Evolutionary conservation across 768 basidiomycete species (phyloP), one percentile per base, ranked within the genome.

Genomic region (Russula abietina): DNA sequence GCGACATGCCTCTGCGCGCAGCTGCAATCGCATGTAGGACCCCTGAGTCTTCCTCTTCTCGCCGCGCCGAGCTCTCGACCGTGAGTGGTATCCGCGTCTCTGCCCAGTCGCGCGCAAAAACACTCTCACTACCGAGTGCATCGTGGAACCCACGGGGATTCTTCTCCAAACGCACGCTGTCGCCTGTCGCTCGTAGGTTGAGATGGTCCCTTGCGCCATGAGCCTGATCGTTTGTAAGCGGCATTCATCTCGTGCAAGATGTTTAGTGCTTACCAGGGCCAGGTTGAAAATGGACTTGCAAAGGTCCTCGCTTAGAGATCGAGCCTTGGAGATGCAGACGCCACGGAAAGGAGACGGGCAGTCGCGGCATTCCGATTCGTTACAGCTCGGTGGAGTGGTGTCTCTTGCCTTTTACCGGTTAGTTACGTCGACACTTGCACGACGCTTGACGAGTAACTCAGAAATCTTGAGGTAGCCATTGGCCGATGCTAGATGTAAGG

Each of bases 21-120:
- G 68, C 76, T 74, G 53, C 76, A 56, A 73, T 72, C 22, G 70
- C 49, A 0, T 73, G 72, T n/a, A 76, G 60, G 2, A 51, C 50
- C 0, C 43, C 55, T n/a, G 72, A 71, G 48, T 77, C 76, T 5
- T 68, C 68, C 3, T 69, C 72, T 39, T 71, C 76, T 24, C 64
- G 67, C 26, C 65, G 71, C 1, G 39, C 49, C 2, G 65, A 67
- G 78, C 79, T 26, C 63, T 50, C 65, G 26, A 70, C 69, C 33
- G 80, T 78, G 28, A 77, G 69, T 26, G 77, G 72, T 61, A 85
- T 69, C 56, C 88, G 78, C 3, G 85, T 84, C 72, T 91, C 89
- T 53, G 88, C 78, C 88, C 88, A 91, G 71, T 91, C 90, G 30
- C 89, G 79, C 60, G 80, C 78, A 71, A 89, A 89, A 3, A 89